Conservation (phyloP, 495 filamentous ascomycete genomes). For the Copromyces sp. region DNA sequence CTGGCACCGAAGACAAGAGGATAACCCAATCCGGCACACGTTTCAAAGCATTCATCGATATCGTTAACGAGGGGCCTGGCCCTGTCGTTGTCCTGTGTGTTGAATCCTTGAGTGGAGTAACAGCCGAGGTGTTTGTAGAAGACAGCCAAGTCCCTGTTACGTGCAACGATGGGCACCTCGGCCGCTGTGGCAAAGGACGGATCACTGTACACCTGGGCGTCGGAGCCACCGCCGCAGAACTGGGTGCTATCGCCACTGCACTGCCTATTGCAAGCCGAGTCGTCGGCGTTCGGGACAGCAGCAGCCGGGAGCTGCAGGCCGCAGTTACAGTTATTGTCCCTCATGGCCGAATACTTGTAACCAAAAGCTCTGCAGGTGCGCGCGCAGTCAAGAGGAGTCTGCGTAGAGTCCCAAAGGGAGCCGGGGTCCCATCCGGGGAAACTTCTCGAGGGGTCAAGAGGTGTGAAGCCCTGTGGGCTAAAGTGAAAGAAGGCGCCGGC, state of each 20-base stretch:
- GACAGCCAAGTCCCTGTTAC: background rate
- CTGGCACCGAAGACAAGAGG: slow-evolving; percentile 1
- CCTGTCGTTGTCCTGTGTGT: background rate
- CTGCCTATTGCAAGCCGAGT: slow-evolving; percentile 1
- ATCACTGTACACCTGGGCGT: slow-evolving; percentile 12
- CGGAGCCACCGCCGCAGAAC: slow-evolving; percentile 6
- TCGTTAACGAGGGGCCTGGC: background rate
- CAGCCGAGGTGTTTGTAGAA: slow-evolving; percentile 8
- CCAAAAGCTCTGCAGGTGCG: slow-evolving; percentile 17
- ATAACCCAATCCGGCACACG: slow-evolving; percentile 8
- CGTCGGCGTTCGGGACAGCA: background rate
- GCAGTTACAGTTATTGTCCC: slow-evolving; percentile 14
- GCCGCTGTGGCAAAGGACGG: slow-evolving; percentile 8
- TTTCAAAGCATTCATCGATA: slow-evolving; percentile 1
- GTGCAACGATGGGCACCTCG: background rate
- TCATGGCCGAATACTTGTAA: slow-evolving; percentile 16
- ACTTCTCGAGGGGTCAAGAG: slow-evolving; percentile 5
- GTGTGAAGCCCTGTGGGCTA: slow-evolving; percentile 3
- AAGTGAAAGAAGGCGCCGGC: slow-evolving; percentile 6
- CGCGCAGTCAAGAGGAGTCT: slow-evolving; percentile 16
- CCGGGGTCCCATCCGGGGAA: slow-evolving; percentile 14
- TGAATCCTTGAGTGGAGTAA: slow-evolving; percentile 1
- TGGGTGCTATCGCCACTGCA: slow-evolving; percentile 9
- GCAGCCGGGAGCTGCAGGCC: slow-evolving; percentile 10
- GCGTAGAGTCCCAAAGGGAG: slow-evolving; percentile 13